Evolutionary conservation across 1,139 yeast species (phyloP), one percentile per base, ranked within the genome.

Genomic region (Taiozyma sp.): DNA sequence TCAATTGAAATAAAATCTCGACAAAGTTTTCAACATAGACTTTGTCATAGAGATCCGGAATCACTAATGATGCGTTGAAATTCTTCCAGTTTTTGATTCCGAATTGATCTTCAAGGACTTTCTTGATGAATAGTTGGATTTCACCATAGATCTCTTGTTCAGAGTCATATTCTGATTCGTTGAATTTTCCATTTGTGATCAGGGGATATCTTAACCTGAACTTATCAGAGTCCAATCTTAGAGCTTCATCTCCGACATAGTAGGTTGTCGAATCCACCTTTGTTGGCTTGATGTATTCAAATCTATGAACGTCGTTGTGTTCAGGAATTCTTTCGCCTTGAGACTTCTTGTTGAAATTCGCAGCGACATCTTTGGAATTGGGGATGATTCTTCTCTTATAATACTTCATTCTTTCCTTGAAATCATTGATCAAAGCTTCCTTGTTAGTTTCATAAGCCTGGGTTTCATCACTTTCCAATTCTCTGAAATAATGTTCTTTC

Each of bases 11-110:
- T 55, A 92, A 71, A 44, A 87, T 63, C 39, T 81, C 80, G 43
- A 88, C 79, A 76, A 92, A 78, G 5, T 77, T 71, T 59, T 87
- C 91, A 32, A 90, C 88, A 61, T 88, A 87, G 46, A 78, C 68
- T 67, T 90, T 90, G 61, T 90, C 95, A 66, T 88, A 92, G 51
- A 92, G 70, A 67, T 93, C 97, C 1, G 97, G 97, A 23, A 93
- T 80, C 7, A 93, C 74, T 30, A 95, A 70, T 4, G 83, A 75
- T 19, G 75, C 75, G 50, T 80, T 80, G 60, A 75, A 78, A 44
- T 78, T 75, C 7, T 69, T 64, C 30, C 73, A 66, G 47, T 67
- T 65, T 6, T 70, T 69, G 38, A 87, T 71, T 5, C 76, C 77
- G 50, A 87, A 72, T 47, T 74, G 69, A 6, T 64, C 61, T 23